phyloP scores from a whole-genome alignment of 305 asterid species.

The Fraxinus floribunda region DNA sequence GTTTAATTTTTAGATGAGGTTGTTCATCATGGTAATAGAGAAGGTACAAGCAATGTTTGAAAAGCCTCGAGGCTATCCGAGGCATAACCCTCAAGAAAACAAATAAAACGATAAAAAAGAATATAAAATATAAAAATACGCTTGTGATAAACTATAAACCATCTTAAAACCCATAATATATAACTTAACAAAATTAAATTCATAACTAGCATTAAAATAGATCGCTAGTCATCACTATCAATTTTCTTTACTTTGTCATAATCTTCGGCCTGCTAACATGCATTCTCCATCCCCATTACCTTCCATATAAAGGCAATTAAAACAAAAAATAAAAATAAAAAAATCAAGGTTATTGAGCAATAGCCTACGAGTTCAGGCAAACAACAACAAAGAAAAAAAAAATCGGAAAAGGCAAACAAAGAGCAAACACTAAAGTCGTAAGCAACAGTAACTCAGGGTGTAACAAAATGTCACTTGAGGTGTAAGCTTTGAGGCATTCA shows the following conservation, averaged over 20 bases:
- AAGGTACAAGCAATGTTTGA: neutral
- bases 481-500: neutral
- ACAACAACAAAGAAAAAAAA: neutral
- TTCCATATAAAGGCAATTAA: neutral
- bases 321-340: neutral
- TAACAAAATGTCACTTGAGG: neutral
- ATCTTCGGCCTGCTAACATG: neutral
- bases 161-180: neutral
- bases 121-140: neutral
- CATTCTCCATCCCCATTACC: neutral
- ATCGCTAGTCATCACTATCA: neutral
- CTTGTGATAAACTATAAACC: neutral
- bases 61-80: neutral
- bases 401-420: neutral
- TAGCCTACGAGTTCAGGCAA: neutral
- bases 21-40: neutral
- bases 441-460: neutral
- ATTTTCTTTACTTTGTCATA: neutral
- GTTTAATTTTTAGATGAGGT: neutral
- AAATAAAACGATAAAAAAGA: neutral
- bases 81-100: neutral
- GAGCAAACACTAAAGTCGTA: neutral
- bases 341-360: neutral
- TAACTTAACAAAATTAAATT: neutral
- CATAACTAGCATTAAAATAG: neutral